phyloP scores from a whole-genome alignment of 495 filamentous ascomycete genomes.

The Penicillium longicatenatum region DNA sequence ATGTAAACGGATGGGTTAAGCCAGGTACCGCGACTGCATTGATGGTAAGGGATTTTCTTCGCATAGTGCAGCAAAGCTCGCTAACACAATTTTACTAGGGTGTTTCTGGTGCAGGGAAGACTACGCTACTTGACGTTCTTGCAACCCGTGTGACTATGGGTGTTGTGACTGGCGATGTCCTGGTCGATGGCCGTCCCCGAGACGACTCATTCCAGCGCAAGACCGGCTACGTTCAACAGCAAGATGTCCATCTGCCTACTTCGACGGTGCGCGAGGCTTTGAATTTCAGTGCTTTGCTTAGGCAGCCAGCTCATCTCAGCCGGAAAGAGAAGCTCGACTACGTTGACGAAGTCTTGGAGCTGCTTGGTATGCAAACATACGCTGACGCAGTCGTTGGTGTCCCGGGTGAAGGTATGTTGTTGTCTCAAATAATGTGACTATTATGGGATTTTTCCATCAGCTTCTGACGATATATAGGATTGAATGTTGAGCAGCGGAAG shows the following conservation, averaged over 20 bases:
- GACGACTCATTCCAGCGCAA: conserved; percentile 85
- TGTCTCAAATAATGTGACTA: no score
- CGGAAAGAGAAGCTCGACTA: conserved; percentile 50
- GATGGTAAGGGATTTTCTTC: conserved; percentile 37
- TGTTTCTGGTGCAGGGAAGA: conserved; percentile 66
- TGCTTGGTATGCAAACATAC: conserved; percentile 49
- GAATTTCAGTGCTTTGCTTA: conserved; percentile 79
- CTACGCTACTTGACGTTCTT: conserved; percentile 62
- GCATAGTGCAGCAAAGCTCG: not conserved
- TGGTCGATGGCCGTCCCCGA: conserved; percentile 51
- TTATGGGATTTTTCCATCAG: not conserved
- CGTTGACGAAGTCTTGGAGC: conserved; percentile 51
- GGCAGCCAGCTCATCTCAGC: conserved; percentile 61
- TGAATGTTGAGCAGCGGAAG: conserved; percentile 93
- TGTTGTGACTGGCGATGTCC: conserved; percentile 52
- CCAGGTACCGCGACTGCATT: conserved; percentile 68
- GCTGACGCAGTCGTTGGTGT: conserved; percentile 46
- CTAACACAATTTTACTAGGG: conserved; percentile 29
- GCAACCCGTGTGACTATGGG: conserved; percentile 55
- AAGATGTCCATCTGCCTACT: conserved; percentile 86
- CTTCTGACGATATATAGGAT: conserved; percentile 31
- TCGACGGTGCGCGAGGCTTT: conserved; percentile 83
- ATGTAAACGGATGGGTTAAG: conserved; percentile 67
- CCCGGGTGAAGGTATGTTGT: conserved; percentile 33
- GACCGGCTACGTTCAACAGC: conserved; percentile 92